Evolutionary conservation across 2,329 filamentous ascomycete genomes (phyloP).

Genomic region (Lasiodiplodia hormozganensis): DNA sequence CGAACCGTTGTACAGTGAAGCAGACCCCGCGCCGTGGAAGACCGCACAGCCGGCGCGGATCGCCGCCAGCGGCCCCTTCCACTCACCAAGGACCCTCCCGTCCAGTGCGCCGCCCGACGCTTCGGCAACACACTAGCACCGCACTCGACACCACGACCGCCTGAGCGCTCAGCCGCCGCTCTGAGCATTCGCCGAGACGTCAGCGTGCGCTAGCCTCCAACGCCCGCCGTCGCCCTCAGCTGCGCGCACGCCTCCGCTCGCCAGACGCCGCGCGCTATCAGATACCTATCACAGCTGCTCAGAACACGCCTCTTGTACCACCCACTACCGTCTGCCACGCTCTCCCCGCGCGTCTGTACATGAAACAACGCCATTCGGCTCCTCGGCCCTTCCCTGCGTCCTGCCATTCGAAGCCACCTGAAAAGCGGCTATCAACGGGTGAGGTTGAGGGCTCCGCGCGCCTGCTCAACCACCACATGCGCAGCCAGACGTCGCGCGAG

Average conservation of each 20-base stretch:
- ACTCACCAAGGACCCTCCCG: conserved; percentile 14
- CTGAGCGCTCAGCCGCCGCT: background rate
- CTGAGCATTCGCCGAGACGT: conserved; percentile 11
- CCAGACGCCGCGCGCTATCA: conserved; percentile 16
- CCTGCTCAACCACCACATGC: conserved; percentile 17
- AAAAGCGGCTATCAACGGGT: conserved; percentile 23
- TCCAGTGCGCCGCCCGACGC: conserved; percentile 1
- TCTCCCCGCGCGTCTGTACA: conserved; percentile 13
- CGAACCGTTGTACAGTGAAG: conserved; percentile 4
- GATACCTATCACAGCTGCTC: conserved; percentile 24
- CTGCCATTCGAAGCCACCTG: background rate
- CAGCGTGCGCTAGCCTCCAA: conserved; percentile 20
- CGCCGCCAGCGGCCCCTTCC: conserved; percentile 22
- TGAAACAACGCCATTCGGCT: conserved; percentile 24
- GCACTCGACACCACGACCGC: background rate
- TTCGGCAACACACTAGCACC: conserved; percentile 11
- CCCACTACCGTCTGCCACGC: conserved; percentile 9
- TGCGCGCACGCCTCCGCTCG: conserved; percentile 9
- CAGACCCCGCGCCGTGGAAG: conserved; percentile 8
- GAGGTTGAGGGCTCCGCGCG: conserved; percentile 23
- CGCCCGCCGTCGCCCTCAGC: conserved; percentile 9
- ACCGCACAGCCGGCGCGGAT: conserved; percentile 6
- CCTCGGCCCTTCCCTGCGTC: conserved; percentile 1
- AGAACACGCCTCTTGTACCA: conserved; percentile 22
- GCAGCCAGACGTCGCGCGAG: conserved; percentile 13